A percentile compares a stretch with the other conserved stretches of the same genome.
Conservation (phyloP, 1,284 basidiomycete species). For the Ganoderma boninense region DNA sequence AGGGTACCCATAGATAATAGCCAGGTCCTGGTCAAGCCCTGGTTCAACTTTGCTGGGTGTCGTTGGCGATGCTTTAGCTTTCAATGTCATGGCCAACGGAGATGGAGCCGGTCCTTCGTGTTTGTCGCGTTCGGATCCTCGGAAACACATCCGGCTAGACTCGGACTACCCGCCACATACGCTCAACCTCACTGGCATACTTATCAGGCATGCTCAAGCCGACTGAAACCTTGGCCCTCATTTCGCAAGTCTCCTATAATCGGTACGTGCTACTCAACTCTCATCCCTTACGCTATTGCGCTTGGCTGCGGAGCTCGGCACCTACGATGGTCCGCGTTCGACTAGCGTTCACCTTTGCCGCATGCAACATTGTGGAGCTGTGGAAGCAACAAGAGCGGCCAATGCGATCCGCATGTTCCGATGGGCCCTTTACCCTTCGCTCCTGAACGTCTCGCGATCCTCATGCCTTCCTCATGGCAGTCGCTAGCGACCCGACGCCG, state of each 20-base stretch:
- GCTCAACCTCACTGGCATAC: background rate
- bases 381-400: background rate
- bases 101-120: background rate
- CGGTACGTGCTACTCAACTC: background rate
- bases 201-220: background rate
- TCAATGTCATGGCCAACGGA: background rate
- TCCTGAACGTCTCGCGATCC: conserved; percentile 1
- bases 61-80: background rate
- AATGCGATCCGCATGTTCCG: background rate
- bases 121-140: background rate
- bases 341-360: background rate
- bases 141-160: background rate
- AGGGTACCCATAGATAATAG: background rate
- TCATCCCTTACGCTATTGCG: background rate
- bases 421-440: background rate
- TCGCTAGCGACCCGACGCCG: background rate
- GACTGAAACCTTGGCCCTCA: background rate
- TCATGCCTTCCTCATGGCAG: background rate
- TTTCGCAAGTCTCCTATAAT: background rate
- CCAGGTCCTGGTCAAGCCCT: background rate
- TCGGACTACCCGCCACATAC: background rate
- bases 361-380: background rate
- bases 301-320: background rate
- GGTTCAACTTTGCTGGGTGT: background rate
- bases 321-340: background rate